Percentiles rank a stretch among this genome's conserved stretches.
These are phyloP conservation scores for Vitis hybrid DNA, from an alignment of 177 flowering plant species.

Conservation along the genomic window DNA sequence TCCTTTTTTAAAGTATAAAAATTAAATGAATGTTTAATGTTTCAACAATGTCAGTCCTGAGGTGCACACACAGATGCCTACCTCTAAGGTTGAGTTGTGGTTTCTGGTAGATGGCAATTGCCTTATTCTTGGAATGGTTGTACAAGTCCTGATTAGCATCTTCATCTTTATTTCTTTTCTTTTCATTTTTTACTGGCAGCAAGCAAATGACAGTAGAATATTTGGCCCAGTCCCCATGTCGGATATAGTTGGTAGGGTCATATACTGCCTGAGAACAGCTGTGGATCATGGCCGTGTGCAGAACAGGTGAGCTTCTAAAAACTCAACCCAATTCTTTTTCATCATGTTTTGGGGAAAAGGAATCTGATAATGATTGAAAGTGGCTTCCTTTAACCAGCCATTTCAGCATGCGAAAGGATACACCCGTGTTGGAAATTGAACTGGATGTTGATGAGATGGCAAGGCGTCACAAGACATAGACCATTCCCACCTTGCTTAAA, in stretches of 20 bases:
- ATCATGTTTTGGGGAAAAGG: background rate
- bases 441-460: slow-evolving; percentile 95
- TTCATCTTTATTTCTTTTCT: background rate
- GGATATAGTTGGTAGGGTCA: slow-evolving; percentile 79
- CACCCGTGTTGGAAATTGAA: slow-evolving; percentile 85
- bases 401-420: slow-evolving; percentile 62
- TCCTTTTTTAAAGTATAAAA: too few relatives aligned
- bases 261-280: slow-evolving; percentile 74
- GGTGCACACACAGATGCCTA: too few relatives aligned
- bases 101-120: background rate
- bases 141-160: background rate
- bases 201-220: slow-evolving; percentile 83
- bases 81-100: background rate
- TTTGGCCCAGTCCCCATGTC: slow-evolving; percentile 88
- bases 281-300: slow-evolving; percentile 96
- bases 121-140: background rate
- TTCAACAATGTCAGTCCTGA: too few relatives aligned
- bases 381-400: slow-evolving; percentile 38
- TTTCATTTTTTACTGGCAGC: slow-evolving; percentile 43
- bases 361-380: slow-evolving; percentile 1
- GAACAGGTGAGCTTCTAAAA: slow-evolving; percentile 58
- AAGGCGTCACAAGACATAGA: slow-evolving; percentile 49
- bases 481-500: background rate
- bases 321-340: background rate
- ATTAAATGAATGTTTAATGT: too few relatives aligned